Percentiles rank a stretch among this genome's conserved stretches.
Conservation (phyloP, 2,329 filamentous ascomycete genomes). For the Cercospora citrullina region DNA sequence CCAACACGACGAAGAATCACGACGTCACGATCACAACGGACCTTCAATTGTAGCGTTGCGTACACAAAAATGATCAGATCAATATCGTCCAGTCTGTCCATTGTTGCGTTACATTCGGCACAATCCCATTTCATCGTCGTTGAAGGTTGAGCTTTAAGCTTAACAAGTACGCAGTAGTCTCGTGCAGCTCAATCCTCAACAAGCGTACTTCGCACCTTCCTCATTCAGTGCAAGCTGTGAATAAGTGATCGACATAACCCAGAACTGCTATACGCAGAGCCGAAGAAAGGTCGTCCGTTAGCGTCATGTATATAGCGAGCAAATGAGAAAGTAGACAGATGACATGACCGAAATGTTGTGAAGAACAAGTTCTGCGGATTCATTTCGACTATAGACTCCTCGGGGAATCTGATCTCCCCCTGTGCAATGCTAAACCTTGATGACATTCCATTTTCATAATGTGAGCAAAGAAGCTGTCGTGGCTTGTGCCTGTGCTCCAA, state of each 20-base stretch:
- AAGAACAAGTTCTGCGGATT: background rate
- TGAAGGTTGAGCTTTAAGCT: background rate
- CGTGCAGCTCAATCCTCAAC: background rate
- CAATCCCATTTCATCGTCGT: too few species aligned
- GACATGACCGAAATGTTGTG: too few species aligned
- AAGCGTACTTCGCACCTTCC: background rate
- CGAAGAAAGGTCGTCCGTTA: background rate
- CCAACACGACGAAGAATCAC: background rate
- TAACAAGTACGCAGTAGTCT: background rate
- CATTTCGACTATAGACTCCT: background rate
- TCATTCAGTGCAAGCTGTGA: background rate
- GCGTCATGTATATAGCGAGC: background rate
- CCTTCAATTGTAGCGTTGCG: background rate
- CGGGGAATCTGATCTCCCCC: too few species aligned
- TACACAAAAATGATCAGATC: background rate
- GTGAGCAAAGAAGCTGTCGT: too few species aligned
- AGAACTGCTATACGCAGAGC: background rate
- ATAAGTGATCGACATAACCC: background rate
- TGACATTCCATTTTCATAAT: too few species aligned
- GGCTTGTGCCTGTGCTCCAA: background rate
- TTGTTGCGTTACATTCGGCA: too few species aligned
- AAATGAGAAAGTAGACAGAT: background rate
- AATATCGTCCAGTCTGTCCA: too few species aligned
- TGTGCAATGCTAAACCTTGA: too few species aligned
- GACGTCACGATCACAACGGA: background rate